Base-by-base conservation (phyloP, 129 eudicot genomes). In the Chrysanthemum lavandulifolium region DNA sequence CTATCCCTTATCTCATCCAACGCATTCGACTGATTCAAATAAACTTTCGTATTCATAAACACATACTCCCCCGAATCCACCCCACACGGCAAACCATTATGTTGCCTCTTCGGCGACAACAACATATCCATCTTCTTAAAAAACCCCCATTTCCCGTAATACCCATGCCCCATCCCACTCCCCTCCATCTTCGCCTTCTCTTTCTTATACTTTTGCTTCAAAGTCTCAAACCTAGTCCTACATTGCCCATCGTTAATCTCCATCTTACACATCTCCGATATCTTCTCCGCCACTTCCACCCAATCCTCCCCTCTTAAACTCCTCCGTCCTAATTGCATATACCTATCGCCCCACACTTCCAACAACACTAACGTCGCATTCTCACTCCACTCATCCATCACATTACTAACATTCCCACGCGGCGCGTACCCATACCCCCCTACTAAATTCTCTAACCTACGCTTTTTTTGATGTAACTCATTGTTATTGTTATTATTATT, bases 301-400 rank as follows among this genome's bases (percentile, higher is more conserved):
- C 98, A 94, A 62, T 94, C 98, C 54, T 94, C 97, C 0, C 66
- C 53, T 80, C 97, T 78, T 65, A 94, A 74, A 82, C 97, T 94
- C 76, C 79, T 86, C 81, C 97, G 79, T 21, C 97, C 98, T 61
- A 87, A 57, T 60, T 94, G 85, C 79, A 87, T 23, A 73, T 71
- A 94, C 71, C 96, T 76, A 14, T 90, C 96, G 0, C 98, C 98
- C 98, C 98, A 94, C 11, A 81, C 95, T 48, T 86, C 92, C 27
- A 94, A 70, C 81, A 94, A 61, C 67, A 82, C 87, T 13, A 79
- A 90, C 52, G 79, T 82, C 8, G 80, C 92, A 10, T 90, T 79
- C 14, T 94, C 97, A 13, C 80, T 82, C 98, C 98, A 94, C 21
- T 78, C 82, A 5, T 92, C 89, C 25, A 23, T 23, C 25, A 23